Evolutionary conservation across 139 green algal genomes (phyloP), one percentile per base, ranked within the genome.

Genomic region (Picochlorum sp.): DNA sequence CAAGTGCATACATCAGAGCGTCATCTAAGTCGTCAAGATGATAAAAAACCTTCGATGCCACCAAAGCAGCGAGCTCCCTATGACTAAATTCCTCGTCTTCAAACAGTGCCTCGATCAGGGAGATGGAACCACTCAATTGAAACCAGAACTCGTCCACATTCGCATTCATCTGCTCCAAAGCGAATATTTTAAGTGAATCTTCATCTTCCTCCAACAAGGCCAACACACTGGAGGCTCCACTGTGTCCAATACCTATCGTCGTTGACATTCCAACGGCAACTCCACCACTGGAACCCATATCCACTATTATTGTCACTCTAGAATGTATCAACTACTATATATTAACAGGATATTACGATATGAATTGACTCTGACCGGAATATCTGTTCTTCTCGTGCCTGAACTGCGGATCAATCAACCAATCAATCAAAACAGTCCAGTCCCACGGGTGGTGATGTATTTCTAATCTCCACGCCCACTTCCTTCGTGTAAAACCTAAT

Each of bases 41-140:
- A 71, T 97, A 99, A 62, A 98, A 99, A 11, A 98, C 92, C 88
- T 99, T 99, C 30, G 91, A 97, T 8, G 92, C 94, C 6, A 99
- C 81, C 31, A 99, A 70, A 3, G 92, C 91, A 20, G 94, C 94
- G 8, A 97, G 85, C 69, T 96, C 83, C 34, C 91, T 70, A 54
- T 96, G 81, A 4, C 47, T 57, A 62, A 99, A 99, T 16, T 80
- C 75, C 26, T 98, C 90, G 67, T 99, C 94, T 71, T 99, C 94
- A 62, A 90, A 95, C 3, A 97, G 78, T 16, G 82, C 87, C 69
- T 99, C 94, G 1, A 97, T 90, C 28, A 73, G 77, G 0, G 77
- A 77, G 21, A 97, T 89, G 2, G 84, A 92, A 20, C 73, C 73
- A 10, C 85, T 86, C n/a, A 96, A 92, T 70, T 98, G 87, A 62